Evolutionary conservation across 768 basidiomycete genomes (phyloP), one percentile per base, ranked within the genome.

Genomic region (Boletus insuetus): DNA sequence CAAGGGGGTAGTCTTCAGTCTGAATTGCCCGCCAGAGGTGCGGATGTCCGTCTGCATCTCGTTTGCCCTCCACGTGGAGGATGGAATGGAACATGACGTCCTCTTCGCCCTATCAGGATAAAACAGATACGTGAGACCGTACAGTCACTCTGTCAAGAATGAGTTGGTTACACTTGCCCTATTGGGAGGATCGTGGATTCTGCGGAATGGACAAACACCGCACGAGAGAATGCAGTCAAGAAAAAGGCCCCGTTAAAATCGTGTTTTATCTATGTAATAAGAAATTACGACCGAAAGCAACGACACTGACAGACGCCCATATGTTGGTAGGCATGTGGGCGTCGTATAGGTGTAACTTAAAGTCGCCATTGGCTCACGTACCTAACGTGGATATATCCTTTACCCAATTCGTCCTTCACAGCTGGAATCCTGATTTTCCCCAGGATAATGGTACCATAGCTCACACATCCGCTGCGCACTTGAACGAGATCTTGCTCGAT

Each of bases 181-280:
- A 73, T 87, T 85, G 2, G 84, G 87, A 49, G 88, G 85, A 63
- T 89, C 87, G 64, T 89, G 87, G 59, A 89, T 85, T 61, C 87
- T 88, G 66, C 31, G 62, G 50, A 44, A 63, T 48, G 54, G 29
- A 55, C 16, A 7, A 24, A 43, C 22, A 47, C 32, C 34, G 17
- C 43, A 46, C 9, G 17, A 34, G 34, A 50, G 19, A 31, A 13
- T 31, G 19, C 34, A 49, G 49, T 49, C 50, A 53, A 43, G 29
- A 53, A 58, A 56, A 54, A 39, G 8, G 38, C 17, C 22, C 14
- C 56, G 53, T 58, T 49, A 35, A 35, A 39, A 64, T 59, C 61
- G 51, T 35, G 32, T 41, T 42, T 55, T 41, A 47, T n/a, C n/a
- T 38, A 11, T 3, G 10, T 35, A 50, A 48, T n/a, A 39, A 19